These are phyloP conservation scores for Theobroma cacao DNA, from an alignment of 345 rosid species.

Conservation along the genomic window DNA sequence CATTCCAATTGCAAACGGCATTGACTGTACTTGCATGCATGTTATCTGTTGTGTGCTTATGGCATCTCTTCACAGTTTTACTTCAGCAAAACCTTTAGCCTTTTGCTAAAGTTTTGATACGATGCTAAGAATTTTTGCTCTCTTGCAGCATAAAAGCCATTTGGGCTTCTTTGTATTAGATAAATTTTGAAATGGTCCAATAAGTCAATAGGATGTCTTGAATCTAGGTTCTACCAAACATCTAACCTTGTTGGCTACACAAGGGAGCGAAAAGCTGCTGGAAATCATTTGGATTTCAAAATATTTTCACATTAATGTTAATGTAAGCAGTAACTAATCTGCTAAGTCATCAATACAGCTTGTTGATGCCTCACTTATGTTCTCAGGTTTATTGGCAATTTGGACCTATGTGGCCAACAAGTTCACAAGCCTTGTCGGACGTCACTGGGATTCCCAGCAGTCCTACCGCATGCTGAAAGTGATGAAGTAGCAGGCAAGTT, in stretches of 20 bases:
- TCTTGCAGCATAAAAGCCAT: neutral
- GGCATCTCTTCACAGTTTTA: neutral
- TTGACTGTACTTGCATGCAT: neutral
- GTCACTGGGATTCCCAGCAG: conserved; percentile 94
- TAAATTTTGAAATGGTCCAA: neutral
- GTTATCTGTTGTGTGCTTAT: neutral
- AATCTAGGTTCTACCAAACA: neutral
- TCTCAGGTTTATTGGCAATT: conserved; percentile 77
- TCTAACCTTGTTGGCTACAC: neutral
- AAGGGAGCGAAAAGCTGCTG: neutral
- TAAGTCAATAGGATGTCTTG: neutral
- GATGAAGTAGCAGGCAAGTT: conserved; percentile 74
- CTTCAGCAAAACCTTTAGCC: neutral
- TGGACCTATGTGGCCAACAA: conserved; percentile 90
- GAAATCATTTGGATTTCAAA: neutral
- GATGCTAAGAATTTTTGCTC: neutral
- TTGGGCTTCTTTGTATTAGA: neutral
- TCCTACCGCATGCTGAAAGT: conserved; percentile 86
- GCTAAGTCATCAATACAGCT: neutral
- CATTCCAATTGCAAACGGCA: neutral
- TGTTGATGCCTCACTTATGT: conserved; percentile 3
- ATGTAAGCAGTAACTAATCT: neutral
- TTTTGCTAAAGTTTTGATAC: neutral
- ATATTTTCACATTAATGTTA: neutral
- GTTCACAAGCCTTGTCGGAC: conserved; percentile 88